Evolutionary conservation across 176 grass and related monocot species (phyloP).

Genomic region (Phragmites australis): DNA sequence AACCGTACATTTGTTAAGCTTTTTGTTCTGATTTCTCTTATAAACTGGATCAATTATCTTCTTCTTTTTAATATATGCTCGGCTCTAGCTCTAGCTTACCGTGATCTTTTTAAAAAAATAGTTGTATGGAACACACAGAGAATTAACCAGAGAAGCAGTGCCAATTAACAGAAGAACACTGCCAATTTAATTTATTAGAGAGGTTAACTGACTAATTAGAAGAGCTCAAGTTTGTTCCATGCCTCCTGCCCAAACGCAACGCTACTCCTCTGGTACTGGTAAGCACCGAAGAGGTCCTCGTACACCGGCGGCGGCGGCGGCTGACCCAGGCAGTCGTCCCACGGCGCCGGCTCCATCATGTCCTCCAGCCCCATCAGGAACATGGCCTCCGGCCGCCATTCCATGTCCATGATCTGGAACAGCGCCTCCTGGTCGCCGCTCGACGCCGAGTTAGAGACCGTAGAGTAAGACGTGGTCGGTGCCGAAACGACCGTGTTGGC

Average conservation of each 20-base stretch:
- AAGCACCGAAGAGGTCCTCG: slow-evolving; percentile 41
- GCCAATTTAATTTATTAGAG: background rate
- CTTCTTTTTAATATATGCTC: too few species aligned
- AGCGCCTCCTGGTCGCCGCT: slow-evolving; percentile 42
- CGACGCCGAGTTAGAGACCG: slow-evolving; percentile 29
- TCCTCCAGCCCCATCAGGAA: slow-evolving; percentile 54
- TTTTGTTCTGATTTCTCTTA: too few species aligned
- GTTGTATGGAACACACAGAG: slow-evolving; percentile 2
- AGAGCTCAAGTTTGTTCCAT: slow-evolving; percentile 67
- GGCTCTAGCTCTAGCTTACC: too few species aligned
- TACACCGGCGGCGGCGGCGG: slow-evolving; percentile 4
- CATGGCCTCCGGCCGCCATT: slow-evolving; percentile 49
- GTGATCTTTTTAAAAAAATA: too few species aligned
- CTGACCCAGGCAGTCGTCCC: slow-evolving; percentile 10
- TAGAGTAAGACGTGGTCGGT: slow-evolving; percentile 27
- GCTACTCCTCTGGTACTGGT: slow-evolving; percentile 31
- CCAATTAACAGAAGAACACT: background rate
- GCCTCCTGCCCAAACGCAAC: slow-evolving; percentile 52
- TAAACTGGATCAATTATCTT: too few species aligned
- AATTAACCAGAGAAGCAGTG: background rate
- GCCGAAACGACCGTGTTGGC: background rate
- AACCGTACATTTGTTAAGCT: too few species aligned
- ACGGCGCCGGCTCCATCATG: slow-evolving; percentile 21
- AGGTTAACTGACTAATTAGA: slow-evolving; percentile 34
- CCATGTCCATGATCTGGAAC: slow-evolving; percentile 45